Conservation (phyloP, 768 basidiomycete species). For the Neoboletus brunneissimus region DNA sequence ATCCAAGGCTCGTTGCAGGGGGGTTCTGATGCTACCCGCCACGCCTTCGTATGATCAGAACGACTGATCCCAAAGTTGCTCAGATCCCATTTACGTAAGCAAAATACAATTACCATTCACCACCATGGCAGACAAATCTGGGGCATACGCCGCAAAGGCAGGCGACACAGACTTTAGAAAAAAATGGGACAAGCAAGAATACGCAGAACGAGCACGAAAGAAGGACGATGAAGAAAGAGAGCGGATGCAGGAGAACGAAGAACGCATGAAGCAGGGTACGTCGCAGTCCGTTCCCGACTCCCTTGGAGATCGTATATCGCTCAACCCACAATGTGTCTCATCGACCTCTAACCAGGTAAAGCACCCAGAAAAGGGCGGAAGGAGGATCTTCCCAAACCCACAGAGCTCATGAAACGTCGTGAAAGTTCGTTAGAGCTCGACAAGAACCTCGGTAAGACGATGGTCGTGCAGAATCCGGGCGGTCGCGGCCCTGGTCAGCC, state of each 20-base stretch:
- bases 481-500: constrained; percentile 87
- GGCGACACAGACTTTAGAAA: constrained; percentile 76
- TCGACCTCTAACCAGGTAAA: constrained; percentile 58
- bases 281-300: not conserved
- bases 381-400: constrained; percentile 88
- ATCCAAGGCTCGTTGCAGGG: too few species aligned
- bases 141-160: constrained; percentile 38
- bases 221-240: constrained; percentile 79
- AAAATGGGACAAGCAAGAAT: constrained; percentile 96
- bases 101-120: not conserved
- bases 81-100: not conserved
- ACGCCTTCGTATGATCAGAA: too few species aligned
- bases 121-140: constrained; percentile 31
- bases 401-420: constrained; percentile 88
- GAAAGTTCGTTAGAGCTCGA: constrained; percentile 84
- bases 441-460: constrained; percentile 92
- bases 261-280: constrained; percentile 78
- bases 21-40: too few species aligned
- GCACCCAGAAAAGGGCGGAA: constrained; percentile 61
- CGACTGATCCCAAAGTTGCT: too few species aligned
- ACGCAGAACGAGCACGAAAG: constrained; percentile 77
- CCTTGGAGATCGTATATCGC: not conserved
- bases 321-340: not conserved
- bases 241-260: constrained; percentile 83
- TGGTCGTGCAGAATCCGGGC: constrained; percentile 85